These are phyloP conservation scores for Pseudozyma pruni DNA, from an alignment of 1,284 basidiomycete species.

Conservation along the genomic window DNA sequence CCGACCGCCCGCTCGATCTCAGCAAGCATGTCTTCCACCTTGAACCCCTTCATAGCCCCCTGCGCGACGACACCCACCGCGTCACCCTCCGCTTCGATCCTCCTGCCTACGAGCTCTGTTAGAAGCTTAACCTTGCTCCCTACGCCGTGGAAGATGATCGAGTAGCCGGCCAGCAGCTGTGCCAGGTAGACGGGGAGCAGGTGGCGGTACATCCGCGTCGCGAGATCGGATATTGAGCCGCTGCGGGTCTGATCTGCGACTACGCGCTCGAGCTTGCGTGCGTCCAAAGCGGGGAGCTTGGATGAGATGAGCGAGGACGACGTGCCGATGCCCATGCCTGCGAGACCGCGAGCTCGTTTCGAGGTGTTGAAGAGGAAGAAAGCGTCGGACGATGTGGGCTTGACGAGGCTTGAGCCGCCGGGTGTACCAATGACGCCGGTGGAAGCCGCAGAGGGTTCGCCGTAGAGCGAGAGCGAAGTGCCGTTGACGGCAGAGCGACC, in stretches of 20 bases:
- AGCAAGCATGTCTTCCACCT: conserved; percentile 44
- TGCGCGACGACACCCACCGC: conserved; percentile 51
- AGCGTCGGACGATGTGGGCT: conserved; percentile 45
- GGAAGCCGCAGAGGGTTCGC: conserved; percentile 9
- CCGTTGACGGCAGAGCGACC: conserved; percentile 5
- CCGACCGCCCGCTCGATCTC: conserved; percentile 36
- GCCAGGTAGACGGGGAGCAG: conserved; percentile 42
- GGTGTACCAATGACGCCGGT: background rate
- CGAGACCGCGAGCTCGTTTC: conserved; percentile 28
- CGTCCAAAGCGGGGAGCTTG: conserved; percentile 30
- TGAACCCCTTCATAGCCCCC: conserved; percentile 48
- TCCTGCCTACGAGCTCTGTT: conserved; percentile 14
- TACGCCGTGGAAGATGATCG: conserved; percentile 49
- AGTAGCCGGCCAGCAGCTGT: conserved; percentile 42
- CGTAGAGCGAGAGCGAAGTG: conserved; percentile 23
- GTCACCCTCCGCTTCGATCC: conserved; percentile 40
- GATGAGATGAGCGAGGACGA: conserved; percentile 31
- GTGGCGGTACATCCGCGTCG: conserved; percentile 31
- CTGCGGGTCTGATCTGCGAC: conserved; percentile 13
- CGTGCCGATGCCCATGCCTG: conserved; percentile 33
- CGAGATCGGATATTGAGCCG: conserved; percentile 27
- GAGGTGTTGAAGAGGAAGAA: conserved; percentile 54
- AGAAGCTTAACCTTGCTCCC: conserved; percentile 39
- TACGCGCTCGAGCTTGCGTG: conserved; percentile 21
- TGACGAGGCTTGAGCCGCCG: conserved; percentile 25